Evolutionary conservation across 2,329 filamentous ascomycete species (phyloP).

Genomic region (Penicillium sumatraense): DNA sequence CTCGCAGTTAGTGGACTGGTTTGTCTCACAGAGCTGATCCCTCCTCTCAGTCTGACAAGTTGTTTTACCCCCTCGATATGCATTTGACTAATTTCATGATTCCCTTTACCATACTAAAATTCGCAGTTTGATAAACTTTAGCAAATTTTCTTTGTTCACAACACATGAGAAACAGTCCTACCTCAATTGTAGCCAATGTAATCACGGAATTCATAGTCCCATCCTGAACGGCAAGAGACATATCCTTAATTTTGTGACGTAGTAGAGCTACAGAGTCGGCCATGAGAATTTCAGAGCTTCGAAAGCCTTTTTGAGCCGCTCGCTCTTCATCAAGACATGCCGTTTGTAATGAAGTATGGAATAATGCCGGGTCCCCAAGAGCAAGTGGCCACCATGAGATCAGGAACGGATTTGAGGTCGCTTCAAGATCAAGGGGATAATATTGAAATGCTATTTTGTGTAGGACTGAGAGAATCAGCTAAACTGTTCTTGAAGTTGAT

Average conservation of each 20-base stretch:
- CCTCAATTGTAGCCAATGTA: slow-evolving; percentile 63
- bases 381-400: slow-evolving; percentile 65
- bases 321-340: slow-evolving; percentile 62
- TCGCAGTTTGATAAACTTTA: too few species aligned
- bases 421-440: slow-evolving; percentile 60
- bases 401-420: slow-evolving; percentile 61
- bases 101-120: slow-evolving; percentile 58
- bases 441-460: slow-evolving; percentile 64
- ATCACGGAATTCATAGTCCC: slow-evolving; percentile 63
- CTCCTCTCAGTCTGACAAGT: slow-evolving; percentile 56
- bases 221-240: slow-evolving; percentile 55
- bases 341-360: slow-evolving; percentile 64
- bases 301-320: slow-evolving; percentile 57
- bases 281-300: slow-evolving; percentile 61
- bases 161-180: too few species aligned
- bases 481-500: neutral
- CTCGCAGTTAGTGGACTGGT: slow-evolving; percentile 59
- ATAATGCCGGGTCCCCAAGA: slow-evolving; percentile 60
- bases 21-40: slow-evolving; percentile 53
- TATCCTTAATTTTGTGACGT: slow-evolving; percentile 54
- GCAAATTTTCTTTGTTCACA: too few species aligned
- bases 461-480: slow-evolving; percentile 50
- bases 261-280: slow-evolving; percentile 60
- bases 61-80: slow-evolving; percentile 57
- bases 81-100: slow-evolving; percentile 49